These are phyloP conservation scores for Tetracladium maxilliforme DNA, from an alignment of 2,329 filamentous ascomycete genomes.

Conservation along the genomic window DNA sequence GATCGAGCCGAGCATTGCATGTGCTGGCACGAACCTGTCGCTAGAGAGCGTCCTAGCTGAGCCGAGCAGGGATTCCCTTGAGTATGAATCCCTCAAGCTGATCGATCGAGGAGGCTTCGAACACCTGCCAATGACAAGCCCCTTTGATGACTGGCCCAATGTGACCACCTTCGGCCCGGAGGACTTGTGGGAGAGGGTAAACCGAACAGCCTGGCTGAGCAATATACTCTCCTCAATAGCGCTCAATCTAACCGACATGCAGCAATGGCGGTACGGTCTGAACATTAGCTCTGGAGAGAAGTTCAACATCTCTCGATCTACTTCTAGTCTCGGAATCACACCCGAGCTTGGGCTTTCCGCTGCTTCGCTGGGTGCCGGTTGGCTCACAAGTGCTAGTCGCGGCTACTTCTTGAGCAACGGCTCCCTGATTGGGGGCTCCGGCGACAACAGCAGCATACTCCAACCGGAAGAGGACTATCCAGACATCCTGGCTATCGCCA, in stretches of 20 bases:
- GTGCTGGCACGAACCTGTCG: conserved; percentile 26
- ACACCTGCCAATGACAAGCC: conserved; percentile 18
- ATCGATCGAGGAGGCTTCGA: conserved; percentile 27
- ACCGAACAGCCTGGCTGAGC: no score
- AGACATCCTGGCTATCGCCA: conserved; percentile 2
- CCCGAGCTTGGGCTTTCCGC: no score
- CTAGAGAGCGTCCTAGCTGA: conserved; percentile 24
- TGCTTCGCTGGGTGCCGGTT: no score
- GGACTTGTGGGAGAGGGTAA: background rate
- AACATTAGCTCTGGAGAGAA: no score
- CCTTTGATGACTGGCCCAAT: conserved; percentile 13
- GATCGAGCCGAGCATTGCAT: conserved; percentile 26
- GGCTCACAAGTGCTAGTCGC: conserved; percentile 7
- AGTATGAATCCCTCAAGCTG: conserved; percentile 14
- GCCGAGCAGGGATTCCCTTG: conserved; percentile 3
- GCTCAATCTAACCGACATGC: no score
- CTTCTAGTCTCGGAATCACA: no score
- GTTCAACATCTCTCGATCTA: no score
- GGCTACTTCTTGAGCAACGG: conserved; percentile 16
- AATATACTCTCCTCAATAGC: no score
- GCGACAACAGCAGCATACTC: conserved; percentile 7
- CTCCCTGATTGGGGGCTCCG: conserved; percentile 11
- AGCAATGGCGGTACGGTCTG: no score
- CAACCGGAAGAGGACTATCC: background rate
- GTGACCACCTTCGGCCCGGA: conserved; percentile 13